Conservation (phyloP, 164 flowering plant species). For the Macadamia integrifolia region DNA sequence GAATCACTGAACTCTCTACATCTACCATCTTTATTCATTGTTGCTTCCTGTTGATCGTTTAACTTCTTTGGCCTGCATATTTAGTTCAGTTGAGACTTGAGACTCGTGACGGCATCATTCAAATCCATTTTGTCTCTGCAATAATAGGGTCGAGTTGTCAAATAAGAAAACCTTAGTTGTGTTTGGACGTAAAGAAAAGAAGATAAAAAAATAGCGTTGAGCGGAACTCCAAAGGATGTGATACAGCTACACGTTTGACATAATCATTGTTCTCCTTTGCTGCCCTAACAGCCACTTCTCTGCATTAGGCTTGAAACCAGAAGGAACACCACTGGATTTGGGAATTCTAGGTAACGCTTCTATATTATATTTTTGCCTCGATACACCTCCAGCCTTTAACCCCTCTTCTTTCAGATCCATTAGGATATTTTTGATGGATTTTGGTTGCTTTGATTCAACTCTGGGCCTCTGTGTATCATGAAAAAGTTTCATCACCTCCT, state of each 20-base stretch:
- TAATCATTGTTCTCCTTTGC: conserved; percentile 43
- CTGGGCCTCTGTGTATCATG: conserved; percentile 30
- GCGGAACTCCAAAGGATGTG: conserved; percentile 34
- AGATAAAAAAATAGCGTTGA: conserved; percentile 5
- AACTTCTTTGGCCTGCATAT: too few species aligned
- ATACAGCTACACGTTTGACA: conserved; percentile 39
- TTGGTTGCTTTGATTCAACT: conserved; percentile 57
- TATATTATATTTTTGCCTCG: conserved; percentile 35
- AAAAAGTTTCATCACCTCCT: conserved; percentile 24
- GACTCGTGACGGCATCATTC: conserved; percentile 11
- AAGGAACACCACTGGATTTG: conserved; percentile 35
- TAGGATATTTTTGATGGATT: conserved; percentile 59
- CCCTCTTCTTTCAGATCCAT: conserved; percentile 78
- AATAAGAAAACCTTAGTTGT: conserved; percentile 5
- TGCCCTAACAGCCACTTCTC: conserved; percentile 28
- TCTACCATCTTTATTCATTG: too few species aligned
- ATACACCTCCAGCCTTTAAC: conserved; percentile 32
- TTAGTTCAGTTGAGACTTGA: conserved; percentile 9
- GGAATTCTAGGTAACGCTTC: conserved; percentile 56
- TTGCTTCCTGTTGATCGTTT: too few species aligned
- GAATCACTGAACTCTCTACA: too few species aligned
- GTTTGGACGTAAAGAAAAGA: too few species aligned
- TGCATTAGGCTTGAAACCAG: conserved; percentile 42
- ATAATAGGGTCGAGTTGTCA: too few species aligned
- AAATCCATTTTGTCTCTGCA: too few species aligned